A percentile compares a stretch with the other conserved stretches of the same genome.
Conservation (phyloP, 768 basidiomycete species). For the Xanthoconium purpureum region DNA sequence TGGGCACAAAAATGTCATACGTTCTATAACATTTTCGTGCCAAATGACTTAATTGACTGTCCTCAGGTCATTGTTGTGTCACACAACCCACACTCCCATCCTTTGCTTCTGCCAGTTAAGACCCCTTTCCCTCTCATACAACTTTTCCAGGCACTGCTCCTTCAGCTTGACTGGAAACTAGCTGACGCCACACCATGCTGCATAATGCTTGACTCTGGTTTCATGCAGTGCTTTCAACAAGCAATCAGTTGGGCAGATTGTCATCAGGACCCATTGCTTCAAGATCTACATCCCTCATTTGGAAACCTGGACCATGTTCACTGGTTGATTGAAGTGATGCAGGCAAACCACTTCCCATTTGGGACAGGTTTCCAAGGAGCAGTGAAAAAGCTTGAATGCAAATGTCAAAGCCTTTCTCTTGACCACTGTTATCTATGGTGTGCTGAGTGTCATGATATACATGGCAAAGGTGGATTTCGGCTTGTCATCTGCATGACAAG, state of each 20-base stretch:
- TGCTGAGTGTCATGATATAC: no score
- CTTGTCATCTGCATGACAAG: background rate
- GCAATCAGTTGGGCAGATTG: background rate
- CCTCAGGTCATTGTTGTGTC: no score
- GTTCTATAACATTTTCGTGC: no score
- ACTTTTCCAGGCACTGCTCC: background rate
- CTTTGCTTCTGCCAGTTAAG: background rate
- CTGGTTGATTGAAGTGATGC: no score
- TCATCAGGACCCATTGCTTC: background rate
- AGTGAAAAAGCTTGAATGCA: no score
- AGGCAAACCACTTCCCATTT: no score
- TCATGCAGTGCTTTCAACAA: background rate
- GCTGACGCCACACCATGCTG: background rate
- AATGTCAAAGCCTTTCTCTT: no score
- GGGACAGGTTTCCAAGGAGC: no score
- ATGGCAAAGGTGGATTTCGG: background rate
- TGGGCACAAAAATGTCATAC: no score
- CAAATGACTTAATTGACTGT: no score
- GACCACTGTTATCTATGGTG: no score
- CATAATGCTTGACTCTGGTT: slow-evolving; percentile 1
- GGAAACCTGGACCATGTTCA: background rate
- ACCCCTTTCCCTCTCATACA: background rate
- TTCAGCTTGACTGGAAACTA: background rate
- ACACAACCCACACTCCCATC: no score
- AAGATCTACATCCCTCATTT: slow-evolving; percentile 2